These are phyloP conservation scores for Diversispora epigaea DNA, from an alignment of 192 early-diverging fungal genomes.

Conservation along the genomic window DNA sequence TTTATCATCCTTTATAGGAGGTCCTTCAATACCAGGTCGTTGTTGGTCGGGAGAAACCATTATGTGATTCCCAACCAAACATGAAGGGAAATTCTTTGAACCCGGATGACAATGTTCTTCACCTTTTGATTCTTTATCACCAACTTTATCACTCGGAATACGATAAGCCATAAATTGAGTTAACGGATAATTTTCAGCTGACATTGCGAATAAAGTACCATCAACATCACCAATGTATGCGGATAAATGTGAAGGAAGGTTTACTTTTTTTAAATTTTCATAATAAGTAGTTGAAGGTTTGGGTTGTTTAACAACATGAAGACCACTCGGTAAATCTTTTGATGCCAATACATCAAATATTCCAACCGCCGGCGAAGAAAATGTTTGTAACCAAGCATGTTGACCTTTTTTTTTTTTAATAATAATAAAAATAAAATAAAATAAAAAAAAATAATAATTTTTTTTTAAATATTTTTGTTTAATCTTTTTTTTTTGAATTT, in stretches of 20 bases:
- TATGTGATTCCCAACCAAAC: conserved; percentile 51
- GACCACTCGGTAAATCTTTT: conserved; percentile 41
- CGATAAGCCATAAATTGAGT: neutral
- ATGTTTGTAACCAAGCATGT: conserved; percentile 53
- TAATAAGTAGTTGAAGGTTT: conserved; percentile 38
- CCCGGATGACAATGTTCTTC: conserved; percentile 28
- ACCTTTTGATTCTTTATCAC: neutral
- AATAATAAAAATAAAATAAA: conserved; percentile 1
- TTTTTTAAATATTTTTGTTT: conserved; percentile 18
- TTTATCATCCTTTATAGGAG: neutral
- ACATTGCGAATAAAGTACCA: conserved; percentile 70
- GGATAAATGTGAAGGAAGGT: conserved; percentile 34
- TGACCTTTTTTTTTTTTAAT: conserved; percentile 34
- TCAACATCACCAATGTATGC: conserved; percentile 67
- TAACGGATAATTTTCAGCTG: conserved; percentile 64
- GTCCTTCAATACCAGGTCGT: neutral
- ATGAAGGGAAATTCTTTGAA: conserved; percentile 38
- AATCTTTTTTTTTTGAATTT: conserved; percentile 2
- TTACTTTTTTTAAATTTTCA: conserved; percentile 37
- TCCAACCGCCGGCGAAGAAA: conserved; percentile 53
- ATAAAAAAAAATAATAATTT: conserved; percentile 43
- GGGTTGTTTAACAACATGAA: conserved; percentile 44
- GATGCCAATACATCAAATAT: conserved; percentile 58
- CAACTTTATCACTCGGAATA: neutral
- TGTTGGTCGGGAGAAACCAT: conserved; percentile 4